These are phyloP conservation scores for Pythium grandisporangium DNA, from an alignment of 352 stramenopile species.

Conservation along the genomic window DNA sequence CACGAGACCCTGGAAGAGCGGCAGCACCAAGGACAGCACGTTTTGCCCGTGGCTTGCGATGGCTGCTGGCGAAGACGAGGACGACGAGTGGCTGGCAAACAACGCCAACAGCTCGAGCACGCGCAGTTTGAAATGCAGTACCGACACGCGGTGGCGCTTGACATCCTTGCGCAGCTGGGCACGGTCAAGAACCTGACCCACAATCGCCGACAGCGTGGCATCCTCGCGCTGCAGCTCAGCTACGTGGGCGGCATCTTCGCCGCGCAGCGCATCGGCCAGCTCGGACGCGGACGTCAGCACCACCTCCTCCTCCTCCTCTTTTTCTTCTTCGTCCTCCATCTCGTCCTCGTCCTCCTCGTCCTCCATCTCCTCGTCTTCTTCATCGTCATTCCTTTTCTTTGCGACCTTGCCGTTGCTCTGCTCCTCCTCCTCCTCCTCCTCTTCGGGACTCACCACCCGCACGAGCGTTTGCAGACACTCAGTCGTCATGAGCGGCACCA, in stretches of 20 bases:
- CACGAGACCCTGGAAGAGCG: slow-evolving; percentile 51
- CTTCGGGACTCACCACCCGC: slow-evolving; percentile 40
- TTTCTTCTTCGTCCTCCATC: slow-evolving; percentile 23
- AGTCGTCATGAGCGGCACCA: slow-evolving; percentile 54
- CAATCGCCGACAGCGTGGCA: slow-evolving; percentile 67
- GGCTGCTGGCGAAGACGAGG: no score
- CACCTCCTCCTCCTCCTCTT: slow-evolving; percentile 50
- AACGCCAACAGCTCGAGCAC: slow-evolving; percentile 73
- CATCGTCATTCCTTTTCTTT: no score
- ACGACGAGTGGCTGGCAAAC: slow-evolving; percentile 30
- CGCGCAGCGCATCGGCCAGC: slow-evolving; percentile 56
- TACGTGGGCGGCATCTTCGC: slow-evolving; percentile 52
- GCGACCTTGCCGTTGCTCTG: slow-evolving; percentile 17
- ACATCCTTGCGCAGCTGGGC: slow-evolving; percentile 70
- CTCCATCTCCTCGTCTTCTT: slow-evolving; percentile 14
- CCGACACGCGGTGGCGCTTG: slow-evolving; percentile 52
- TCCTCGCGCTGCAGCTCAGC: slow-evolving; percentile 68
- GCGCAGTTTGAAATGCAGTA: slow-evolving; percentile 81
- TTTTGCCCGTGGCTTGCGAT: no score
- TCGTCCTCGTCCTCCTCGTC: slow-evolving; percentile 36
- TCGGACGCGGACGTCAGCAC: slow-evolving; percentile 43
- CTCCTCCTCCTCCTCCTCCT: slow-evolving; percentile 21
- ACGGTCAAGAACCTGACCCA: slow-evolving; percentile 64
- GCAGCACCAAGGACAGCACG: slow-evolving; percentile 40
- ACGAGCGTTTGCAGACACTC: slow-evolving; percentile 64